Percentiles rank a stretch among this genome's conserved stretches.
Conservation (phyloP, 2,329 filamentous ascomycete species). For the Botrytis byssoidea region DNA sequence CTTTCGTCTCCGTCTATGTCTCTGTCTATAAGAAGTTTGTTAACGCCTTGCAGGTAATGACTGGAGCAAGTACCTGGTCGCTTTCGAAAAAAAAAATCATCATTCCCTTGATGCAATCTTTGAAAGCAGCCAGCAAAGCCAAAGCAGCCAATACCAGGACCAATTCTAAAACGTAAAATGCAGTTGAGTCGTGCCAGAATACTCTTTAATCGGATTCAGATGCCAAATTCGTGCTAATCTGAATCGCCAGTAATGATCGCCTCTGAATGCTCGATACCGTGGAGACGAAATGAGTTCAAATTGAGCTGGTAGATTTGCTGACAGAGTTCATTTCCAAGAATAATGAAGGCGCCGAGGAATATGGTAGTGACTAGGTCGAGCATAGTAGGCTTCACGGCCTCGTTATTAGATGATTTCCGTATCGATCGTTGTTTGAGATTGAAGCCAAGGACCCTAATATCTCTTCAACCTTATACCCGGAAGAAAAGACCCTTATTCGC, state of each 20-base stretch:
- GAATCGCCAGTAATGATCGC: neutral
- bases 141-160: constrained; percentile 1
- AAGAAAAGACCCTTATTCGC: neutral
- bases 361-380: constrained; percentile 14
- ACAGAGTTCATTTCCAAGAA: constrained; percentile 2
- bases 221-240: neutral
- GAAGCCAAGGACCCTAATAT: neutral
- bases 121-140: constrained; percentile 11
- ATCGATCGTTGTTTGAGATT: neutral
- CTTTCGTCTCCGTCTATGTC: neutral
- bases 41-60: constrained; percentile 7
- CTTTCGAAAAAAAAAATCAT: neutral
- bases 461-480: neutral
- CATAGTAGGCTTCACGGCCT: constrained; percentile 2
- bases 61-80: constrained; percentile 14
- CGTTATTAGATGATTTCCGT: neutral
- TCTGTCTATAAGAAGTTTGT: constrained; percentile 13
- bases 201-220: neutral
- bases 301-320: neutral
- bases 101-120: neutral
- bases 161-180: neutral
- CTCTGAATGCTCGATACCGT: neutral
- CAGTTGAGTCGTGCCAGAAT: neutral
- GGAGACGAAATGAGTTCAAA: neutral
- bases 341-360: constrained; percentile 4